Evolutionary conservation across 192 early-diverging fungal genomes (phyloP).

Genomic region (Chytriomyces hyalinus): DNA sequence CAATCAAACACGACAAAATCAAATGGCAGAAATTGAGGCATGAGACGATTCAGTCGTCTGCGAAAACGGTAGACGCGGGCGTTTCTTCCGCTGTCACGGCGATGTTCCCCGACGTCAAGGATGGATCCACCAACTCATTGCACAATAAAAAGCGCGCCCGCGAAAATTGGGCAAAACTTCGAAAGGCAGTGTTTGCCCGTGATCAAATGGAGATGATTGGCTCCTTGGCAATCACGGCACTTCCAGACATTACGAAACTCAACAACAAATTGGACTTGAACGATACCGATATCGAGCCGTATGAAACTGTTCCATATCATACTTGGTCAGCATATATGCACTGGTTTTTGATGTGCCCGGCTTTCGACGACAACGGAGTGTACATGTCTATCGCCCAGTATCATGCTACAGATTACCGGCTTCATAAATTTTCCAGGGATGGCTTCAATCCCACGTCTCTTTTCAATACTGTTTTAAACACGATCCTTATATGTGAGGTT

Average conservation of each 20-base stretch:
- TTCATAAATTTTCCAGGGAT: conserved; percentile 11
- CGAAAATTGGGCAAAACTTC: conserved; percentile 12
- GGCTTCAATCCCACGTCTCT: conserved; percentile 24
- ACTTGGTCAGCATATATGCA: not conserved
- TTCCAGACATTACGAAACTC: conserved; percentile 17
- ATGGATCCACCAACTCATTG: no score
- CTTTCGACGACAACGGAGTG: conserved; percentile 17
- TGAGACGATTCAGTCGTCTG: no score
- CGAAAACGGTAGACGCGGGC: no score
- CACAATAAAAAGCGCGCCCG: not conserved
- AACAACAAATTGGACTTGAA: conserved; percentile 4
- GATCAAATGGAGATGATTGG: conserved; percentile 12
- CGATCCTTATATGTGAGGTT: conserved; percentile 3
- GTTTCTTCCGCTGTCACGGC: no score
- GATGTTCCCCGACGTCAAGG: no score
- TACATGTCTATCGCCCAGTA: conserved; percentile 14
- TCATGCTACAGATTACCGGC: conserved; percentile 5
- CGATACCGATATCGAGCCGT: not conserved
- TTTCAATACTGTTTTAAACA: not conserved
- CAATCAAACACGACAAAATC: no score
- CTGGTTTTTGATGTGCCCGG: conserved; percentile 23
- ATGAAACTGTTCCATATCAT: not conserved
- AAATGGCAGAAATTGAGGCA: no score
- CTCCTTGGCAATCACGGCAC: conserved; percentile 10
- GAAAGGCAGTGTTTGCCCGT: not conserved